These are phyloP conservation scores for Neurospora discreta DNA, from an alignment of 495 filamentous ascomycete genomes.

Conservation along the genomic window DNA sequence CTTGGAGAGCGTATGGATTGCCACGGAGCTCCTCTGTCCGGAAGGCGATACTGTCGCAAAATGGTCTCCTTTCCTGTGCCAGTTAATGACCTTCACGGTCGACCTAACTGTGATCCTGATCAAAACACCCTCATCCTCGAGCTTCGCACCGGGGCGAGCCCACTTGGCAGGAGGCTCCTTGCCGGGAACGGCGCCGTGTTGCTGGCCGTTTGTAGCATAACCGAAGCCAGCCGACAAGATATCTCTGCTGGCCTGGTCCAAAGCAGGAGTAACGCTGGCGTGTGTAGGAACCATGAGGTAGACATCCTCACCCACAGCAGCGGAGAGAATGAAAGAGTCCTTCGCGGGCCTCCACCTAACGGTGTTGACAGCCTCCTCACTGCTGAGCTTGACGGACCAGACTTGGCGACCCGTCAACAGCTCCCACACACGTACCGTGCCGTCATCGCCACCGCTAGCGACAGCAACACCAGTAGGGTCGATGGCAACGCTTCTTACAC, in stretches of 20 bases:
- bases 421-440: constrained; percentile 86
- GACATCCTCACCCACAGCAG: constrained; percentile 72
- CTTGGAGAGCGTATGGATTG: constrained; percentile 90
- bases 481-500: constrained; percentile 70
- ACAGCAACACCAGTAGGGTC: constrained; percentile 21
- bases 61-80: constrained; percentile 92
- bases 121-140: constrained; percentile 67
- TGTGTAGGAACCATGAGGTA: constrained; percentile 63
- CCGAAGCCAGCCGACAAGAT: constrained; percentile 81
- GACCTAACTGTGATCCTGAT: constrained; percentile 70
- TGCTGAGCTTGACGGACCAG: constrained; percentile 70
- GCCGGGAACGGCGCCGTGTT: constrained; percentile 47
- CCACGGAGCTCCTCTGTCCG: constrained; percentile 69
- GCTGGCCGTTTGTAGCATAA: constrained; percentile 61
- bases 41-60: constrained; percentile 81
- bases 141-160: constrained; percentile 62
- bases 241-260: constrained; percentile 61
- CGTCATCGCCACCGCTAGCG: constrained; percentile 90
- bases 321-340: constrained; percentile 71
- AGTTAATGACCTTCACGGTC: constrained; percentile 79
- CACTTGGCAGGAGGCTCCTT: constrained; percentile 72
- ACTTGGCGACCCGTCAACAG: constrained; percentile 75
- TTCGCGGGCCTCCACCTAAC: constrained; percentile 84
- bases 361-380: constrained; percentile 72
- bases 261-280: constrained; percentile 21